Base-by-base conservation (phyloP, 2,329 filamentous ascomycete species). In the Exophiala calicioides region DNA sequence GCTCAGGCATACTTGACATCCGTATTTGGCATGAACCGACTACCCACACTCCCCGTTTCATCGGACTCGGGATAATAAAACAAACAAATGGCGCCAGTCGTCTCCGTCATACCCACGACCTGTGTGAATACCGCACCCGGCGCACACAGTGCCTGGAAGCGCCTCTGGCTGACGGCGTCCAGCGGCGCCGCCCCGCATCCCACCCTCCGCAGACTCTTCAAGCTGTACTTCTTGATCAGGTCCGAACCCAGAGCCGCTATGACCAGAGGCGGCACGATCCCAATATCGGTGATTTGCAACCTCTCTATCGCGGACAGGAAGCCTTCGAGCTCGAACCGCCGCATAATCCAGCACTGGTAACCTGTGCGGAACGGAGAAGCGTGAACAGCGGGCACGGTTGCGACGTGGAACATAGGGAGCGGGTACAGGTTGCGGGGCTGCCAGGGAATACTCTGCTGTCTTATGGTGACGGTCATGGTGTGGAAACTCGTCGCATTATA, bases 311-410 rank as follows among this genome's bases (percentile, higher is more conserved):
- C n/a, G n/a, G n/a, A n/a, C n/a, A n/a, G n/a, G n/a, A n/a, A n/a
- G n/a, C n/a, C n/a, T n/a, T n/a, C n/a, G n/a, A n/a, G n/a, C n/a
- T n/a, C n/a, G 65, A 95, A 96, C 51, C 84, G 85, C 1, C 83
- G 71, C 78, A 93, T 84, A 7, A 91, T 80, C 2, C 73, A 77
- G 4, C 71, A 65, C 5, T 66, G 66, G 26, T 70, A 62, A 6
- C 74, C 74, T 16, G 70, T 66, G 13, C 70, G 68, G 3, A 75
- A 62, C n/a, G 71, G 65, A 53, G 70, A 71, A 33, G 75, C 60
- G 45, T 73, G 64, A 19, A 70, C 69, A 52, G 72, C 69, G 3
- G 74, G 64, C 0, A 68, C 65, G 3, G 70, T 69, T 52, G 76
- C 76, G 1, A 70, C 67, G 57, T 79, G 76, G 53, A 79, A 79